These are phyloP conservation scores for Eruca vesicaria DNA, from an alignment of 441 rosid species.

Conservation along the genomic window DNA sequence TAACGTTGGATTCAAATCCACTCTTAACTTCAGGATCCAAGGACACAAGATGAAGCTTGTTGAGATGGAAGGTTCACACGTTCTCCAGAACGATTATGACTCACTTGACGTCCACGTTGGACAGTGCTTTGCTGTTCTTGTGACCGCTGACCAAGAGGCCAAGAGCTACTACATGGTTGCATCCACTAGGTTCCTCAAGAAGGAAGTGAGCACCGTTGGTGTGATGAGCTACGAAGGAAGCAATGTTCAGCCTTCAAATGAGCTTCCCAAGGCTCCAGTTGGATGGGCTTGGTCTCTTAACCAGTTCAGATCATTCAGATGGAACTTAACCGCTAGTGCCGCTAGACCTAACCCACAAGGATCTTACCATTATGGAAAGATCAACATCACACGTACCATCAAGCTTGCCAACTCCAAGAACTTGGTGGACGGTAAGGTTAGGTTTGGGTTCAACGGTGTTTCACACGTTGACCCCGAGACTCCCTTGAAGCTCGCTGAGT, in stretches of 20 bases:
- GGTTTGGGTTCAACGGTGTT: constrained; percentile 66
- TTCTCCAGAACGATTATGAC: not conserved
- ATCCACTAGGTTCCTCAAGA: constrained; percentile 39
- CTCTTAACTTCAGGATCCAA: not conserved
- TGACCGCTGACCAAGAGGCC: not conserved
- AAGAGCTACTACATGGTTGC: not conserved
- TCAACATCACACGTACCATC: constrained; percentile 69
- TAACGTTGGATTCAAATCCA: not conserved
- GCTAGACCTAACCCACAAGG: constrained; percentile 90
- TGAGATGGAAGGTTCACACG: not conserved
- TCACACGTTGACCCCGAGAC: constrained; percentile 56
- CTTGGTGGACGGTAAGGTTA: constrained; percentile 47
- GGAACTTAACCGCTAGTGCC: constrained; percentile 81
- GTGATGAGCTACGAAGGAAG: constrained; percentile 54
- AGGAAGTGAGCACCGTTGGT: constrained; percentile 41
- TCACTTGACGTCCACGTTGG: not conserved
- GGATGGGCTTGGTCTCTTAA: constrained; percentile 87
- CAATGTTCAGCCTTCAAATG: constrained; percentile 42
- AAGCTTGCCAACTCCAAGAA: constrained; percentile 44
- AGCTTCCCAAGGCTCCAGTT: constrained; percentile 37
- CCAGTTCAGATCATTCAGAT: constrained; percentile 73
- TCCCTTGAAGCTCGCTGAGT: constrained; percentile 74
- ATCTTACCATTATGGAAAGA: constrained; percentile 69
- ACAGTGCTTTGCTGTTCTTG: not conserved
- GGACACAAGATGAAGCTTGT: not conserved